Base-by-base conservation (phyloP, 1,139 yeast genomes). In the Pichia sp. region DNA sequence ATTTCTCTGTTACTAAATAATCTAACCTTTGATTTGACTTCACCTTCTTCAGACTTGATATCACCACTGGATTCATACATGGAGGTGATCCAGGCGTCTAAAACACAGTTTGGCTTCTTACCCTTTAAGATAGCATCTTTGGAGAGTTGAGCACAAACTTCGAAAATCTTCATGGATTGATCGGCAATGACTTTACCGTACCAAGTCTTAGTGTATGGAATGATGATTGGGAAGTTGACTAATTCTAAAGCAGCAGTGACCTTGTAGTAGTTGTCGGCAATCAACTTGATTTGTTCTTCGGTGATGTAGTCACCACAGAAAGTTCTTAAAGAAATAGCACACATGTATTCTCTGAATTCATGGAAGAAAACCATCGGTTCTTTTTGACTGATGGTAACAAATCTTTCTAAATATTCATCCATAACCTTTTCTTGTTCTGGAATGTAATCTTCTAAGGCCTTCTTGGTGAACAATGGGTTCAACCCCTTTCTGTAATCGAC, bases 171-270 rank as follows among this genome's bases (percentile, higher is more conserved):
- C 97, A 93, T 91, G 34, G 96, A 89, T 72, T 84, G 80, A 67
- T 93, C 96, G 48, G 97, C 96, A 61, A 91, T 85, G 65, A 77
- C 81, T 73, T 87, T 85, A 58, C 99, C 99, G 69, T 91, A 89
- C 99, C 99, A 93, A 38, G 98, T 85, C 72, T 90, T 93, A 54
- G 99, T 90, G 75, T 77, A 93, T 30, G 99, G 99, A 50, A 93
- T 68, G 53, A 93, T 91, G 60, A 93, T 87, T 55, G 99, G 99
- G 81, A 93, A 93, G 73, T 93, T 93, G 56, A 93, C 99, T 60
- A 93, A 79, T 70, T 93, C 99, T 65, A 93, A 76, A 38, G 99
- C 99, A 53, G 95, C 96, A 27, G 99, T 93, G 58, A 93, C 85
- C 58, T 80, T 73, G 69, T 81, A 93, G 69, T 90, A 93, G 68